A percentile compares a stretch with the other conserved stretches of the same genome.
Conservation (phyloP, 306 rosid species). For the Prunus kanzakura region DNA sequence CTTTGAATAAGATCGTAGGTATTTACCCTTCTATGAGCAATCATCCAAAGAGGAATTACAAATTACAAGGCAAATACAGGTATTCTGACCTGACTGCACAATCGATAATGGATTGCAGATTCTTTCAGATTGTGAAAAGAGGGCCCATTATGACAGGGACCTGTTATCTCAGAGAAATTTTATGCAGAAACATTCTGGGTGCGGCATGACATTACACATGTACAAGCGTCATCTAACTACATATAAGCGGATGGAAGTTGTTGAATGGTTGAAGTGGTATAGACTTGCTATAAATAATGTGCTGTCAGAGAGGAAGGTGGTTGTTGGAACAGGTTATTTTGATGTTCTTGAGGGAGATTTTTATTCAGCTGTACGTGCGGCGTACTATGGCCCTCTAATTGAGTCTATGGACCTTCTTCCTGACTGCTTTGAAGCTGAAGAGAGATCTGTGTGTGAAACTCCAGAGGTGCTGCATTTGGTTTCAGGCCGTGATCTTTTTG, state of each 20-base stretch:
- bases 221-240: constrained; percentile 39
- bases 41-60: neutral
- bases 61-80: constrained; percentile 7
- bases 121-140: constrained; percentile 81
- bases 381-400: constrained; percentile 80
- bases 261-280: constrained; percentile 91
- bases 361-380: constrained; percentile 80
- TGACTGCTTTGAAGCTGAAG: constrained; percentile 94
- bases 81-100: constrained; percentile 34
- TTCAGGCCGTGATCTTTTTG: constrained; percentile 94
- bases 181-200: constrained; percentile 37
- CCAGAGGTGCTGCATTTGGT: constrained; percentile 91
- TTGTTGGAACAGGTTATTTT: constrained; percentile 71
- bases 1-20: neutral
- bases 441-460: constrained; percentile 83
- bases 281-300: constrained; percentile 66
- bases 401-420: constrained; percentile 81
- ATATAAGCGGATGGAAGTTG: constrained; percentile 80
- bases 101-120: constrained; percentile 72
- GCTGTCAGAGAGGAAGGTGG: constrained; percentile 64
- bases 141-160: constrained; percentile 73
- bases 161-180: constrained; percentile 65
- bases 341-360: constrained; percentile 83
- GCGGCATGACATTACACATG: constrained; percentile 38
- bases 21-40: neutral